Percentiles rank a stretch among this genome's conserved stretches.
These are phyloP conservation scores for Claviceps sp. DNA, from an alignment of 2,329 filamentous ascomycete species.

Conservation along the genomic window DNA sequence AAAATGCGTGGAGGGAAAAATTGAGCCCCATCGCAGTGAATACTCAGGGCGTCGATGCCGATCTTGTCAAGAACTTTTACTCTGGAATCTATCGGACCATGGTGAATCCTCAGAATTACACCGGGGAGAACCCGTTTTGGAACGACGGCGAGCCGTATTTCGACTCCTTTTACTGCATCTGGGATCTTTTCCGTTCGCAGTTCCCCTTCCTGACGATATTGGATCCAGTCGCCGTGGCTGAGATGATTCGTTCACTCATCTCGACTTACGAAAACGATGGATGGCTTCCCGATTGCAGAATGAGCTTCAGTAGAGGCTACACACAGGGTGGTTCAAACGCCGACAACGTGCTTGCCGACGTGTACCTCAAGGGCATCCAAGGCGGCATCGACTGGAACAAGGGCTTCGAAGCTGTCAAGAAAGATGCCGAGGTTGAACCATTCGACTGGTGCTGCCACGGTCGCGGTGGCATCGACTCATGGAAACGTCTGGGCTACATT, in stretches of 20 bases:
- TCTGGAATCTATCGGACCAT: constrained; percentile 60
- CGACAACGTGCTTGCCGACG: constrained; percentile 54
- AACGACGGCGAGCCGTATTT: constrained; percentile 54
- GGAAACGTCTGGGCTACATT: constrained; percentile 60
- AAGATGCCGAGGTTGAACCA: constrained; percentile 60
- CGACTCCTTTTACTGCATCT: constrained; percentile 65
- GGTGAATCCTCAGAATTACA: constrained; percentile 62
- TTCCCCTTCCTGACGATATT: constrained; percentile 56
- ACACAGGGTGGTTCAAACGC: constrained; percentile 67
- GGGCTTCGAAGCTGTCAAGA: constrained; percentile 57
- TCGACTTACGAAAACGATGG: constrained; percentile 59
- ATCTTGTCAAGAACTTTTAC: constrained; percentile 51
- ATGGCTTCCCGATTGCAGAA: constrained; percentile 61
- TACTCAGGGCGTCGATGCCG: constrained; percentile 34
- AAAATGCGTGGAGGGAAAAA: constrained; percentile 47
- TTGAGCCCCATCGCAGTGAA: constrained; percentile 44
- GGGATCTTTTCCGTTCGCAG: constrained; percentile 58
- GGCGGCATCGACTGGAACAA: constrained; percentile 50
- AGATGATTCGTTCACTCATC: constrained; percentile 57
- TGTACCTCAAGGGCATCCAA: constrained; percentile 50
- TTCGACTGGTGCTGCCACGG: constrained; percentile 57
- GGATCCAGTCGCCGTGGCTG: constrained; percentile 48
- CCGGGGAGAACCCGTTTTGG: constrained; percentile 59
- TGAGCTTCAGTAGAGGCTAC: constrained; percentile 61
- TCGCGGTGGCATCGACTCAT: constrained; percentile 55